Evolutionary conservation across 2,329 filamentous ascomycete genomes (phyloP), one percentile per base, ranked within the genome.

Genomic region (Phyllosticta ampelicida): DNA sequence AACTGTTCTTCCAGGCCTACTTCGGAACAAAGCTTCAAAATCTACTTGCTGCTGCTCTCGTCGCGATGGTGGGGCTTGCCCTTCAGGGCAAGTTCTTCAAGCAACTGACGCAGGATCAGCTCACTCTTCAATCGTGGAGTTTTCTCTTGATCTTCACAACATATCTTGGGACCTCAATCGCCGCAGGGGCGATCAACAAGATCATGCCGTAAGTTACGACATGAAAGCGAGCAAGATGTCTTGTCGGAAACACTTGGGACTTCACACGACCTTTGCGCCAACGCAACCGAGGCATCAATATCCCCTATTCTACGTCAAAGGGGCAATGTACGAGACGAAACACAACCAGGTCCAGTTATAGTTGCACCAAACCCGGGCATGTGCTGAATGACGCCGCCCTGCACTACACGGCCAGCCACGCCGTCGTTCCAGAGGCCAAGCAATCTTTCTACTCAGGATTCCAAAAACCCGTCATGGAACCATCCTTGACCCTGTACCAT

Each of bases 141-240:
- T 59, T 59, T 21, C 16, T 59, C 21, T 48, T 59, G n/a, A 23
- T 59, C 28, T 55, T 59, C 18, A n/a, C 55, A 16, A 59, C 53
- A 8, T 59, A 55, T 30, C 36, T 59, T 48, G 57, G 48, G 3
- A 51, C 52, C n/a, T 59, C 52, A 13, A 49, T 59, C 11, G 57
- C 57, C 5, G 20, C 53, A 1, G 57, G 57, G 19, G 53, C 52
- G 57, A 49, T 23, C 30, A 48, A 48, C 9, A 48, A 30, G 48
- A n/a, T 44, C 16, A 44, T 44, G 36, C 36, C n/a, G n/a, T 16
- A 44, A 44, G 13, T 16, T 44, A 6, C 36, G 16, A 16, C 36
- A n/a, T 44, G 36, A 44, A 16, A 10, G 5, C 9, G 13, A 16
- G 8, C 36, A n/a, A 8, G 16, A n/a, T 13, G 36, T 8, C 8